These are phyloP conservation scores for Pseudogymnoascus sp. DNA, from an alignment of 2,329 filamentous ascomycete genomes.

Conservation along the genomic window DNA sequence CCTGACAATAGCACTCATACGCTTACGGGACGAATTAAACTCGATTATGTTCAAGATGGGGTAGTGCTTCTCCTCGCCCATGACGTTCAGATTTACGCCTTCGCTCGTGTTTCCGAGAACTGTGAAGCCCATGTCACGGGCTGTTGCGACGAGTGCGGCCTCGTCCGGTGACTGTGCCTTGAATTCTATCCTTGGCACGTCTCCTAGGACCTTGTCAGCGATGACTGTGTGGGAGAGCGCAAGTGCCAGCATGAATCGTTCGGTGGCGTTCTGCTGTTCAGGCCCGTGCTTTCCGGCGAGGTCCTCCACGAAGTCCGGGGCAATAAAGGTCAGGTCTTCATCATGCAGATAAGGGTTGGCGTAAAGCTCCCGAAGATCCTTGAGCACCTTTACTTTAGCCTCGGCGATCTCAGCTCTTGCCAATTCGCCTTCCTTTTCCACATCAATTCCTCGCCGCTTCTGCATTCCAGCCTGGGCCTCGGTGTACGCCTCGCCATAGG, in stretches of 20 bases:
- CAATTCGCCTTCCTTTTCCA: constrained; percentile 68
- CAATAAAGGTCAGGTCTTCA: constrained; percentile 84
- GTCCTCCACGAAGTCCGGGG: constrained; percentile 81
- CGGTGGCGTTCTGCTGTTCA: constrained; percentile 69
- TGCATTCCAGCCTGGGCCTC: constrained; percentile 96
- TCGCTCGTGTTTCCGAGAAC: constrained; percentile 74
- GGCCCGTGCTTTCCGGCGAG: constrained; percentile 67
- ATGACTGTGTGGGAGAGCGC: constrained; percentile 95
- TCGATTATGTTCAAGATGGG: constrained; percentile 89
- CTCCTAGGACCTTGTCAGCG: constrained; percentile 77
- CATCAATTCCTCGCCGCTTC: constrained; percentile 78
- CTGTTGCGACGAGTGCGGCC: constrained; percentile 89
- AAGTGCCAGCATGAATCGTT: constrained; percentile 88
- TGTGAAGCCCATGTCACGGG: constrained; percentile 90
- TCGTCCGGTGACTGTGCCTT: constrained; percentile 97
- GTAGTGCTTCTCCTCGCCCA: constrained; percentile 79
- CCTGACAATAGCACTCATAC: constrained; percentile 93
- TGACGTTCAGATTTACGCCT: constrained; percentile 75
- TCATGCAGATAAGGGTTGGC: constrained; percentile 88
- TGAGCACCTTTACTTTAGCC: constrained; percentile 66
- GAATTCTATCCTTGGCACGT: constrained; percentile 84
- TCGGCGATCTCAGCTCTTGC: constrained; percentile 71
- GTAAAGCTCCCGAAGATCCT: constrained; percentile 66
- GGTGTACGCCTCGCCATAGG: constrained; percentile 95
- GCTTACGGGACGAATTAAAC: constrained; percentile 93